phyloP scores from a whole-genome alignment of 345 rosid genomes.

The Linum usitatissimum region DNA sequence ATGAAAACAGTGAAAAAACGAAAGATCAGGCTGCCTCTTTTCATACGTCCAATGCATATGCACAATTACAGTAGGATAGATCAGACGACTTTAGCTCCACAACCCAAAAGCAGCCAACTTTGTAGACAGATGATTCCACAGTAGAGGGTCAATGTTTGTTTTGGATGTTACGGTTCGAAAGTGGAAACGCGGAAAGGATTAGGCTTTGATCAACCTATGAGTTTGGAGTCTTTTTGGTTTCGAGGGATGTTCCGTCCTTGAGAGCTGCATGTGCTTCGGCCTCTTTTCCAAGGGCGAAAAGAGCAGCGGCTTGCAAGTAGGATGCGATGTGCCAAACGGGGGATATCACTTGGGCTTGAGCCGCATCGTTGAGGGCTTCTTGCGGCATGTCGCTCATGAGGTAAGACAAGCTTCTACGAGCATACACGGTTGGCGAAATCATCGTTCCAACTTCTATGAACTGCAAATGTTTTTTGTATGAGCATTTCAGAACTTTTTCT shows the following conservation, averaged over 20 bases:
- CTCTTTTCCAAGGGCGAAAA: slow-evolving; percentile 1
- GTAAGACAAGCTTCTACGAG: slow-evolving; percentile 1
- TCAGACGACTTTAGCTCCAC: too few species aligned
- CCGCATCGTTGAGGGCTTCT: not conserved
- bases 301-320: slow-evolving; percentile 2
- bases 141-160: too few species aligned
- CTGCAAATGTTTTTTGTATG: not conserved
- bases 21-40: too few species aligned
- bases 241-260: slow-evolving; percentile 2
- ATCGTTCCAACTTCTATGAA: not conserved
- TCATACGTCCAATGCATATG: too few species aligned
- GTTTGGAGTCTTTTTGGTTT: not conserved
- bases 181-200: too few species aligned
- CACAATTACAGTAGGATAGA: too few species aligned
- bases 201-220: too few species aligned
- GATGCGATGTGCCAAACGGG: not conserved
- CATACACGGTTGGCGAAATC: not conserved
- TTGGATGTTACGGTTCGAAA: too few species aligned
- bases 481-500: not conserved
- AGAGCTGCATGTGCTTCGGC: not conserved
- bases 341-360: slow-evolving; percentile 5
- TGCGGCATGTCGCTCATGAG: slow-evolving; percentile 4
- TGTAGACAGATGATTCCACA: too few species aligned
- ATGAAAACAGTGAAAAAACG: too few species aligned
- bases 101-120: too few species aligned